Conservation (phyloP, 768 basidiomycete species). For the Trametes villosa region DNA sequence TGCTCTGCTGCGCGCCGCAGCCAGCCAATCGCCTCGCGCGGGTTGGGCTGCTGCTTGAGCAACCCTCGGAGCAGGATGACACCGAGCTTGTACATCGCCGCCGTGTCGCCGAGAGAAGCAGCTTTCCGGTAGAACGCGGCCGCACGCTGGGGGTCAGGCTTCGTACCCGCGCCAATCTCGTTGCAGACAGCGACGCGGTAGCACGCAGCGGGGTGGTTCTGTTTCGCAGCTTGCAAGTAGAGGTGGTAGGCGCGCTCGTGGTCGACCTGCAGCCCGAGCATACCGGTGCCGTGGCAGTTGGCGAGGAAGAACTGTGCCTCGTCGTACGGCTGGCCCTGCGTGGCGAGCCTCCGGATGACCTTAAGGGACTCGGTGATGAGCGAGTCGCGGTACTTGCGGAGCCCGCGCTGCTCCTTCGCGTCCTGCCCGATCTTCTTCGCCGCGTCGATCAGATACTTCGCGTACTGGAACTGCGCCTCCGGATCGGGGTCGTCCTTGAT, state of each 20-base stretch:
- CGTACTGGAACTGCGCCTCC: slow-evolving; percentile 95
- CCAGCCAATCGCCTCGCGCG: slow-evolving; percentile 93
- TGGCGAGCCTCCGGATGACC: slow-evolving; percentile 89
- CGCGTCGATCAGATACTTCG: slow-evolving; percentile 99
- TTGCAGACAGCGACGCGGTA: slow-evolving; percentile 99
- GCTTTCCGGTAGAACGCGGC: slow-evolving; percentile 97
- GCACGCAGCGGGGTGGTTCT: slow-evolving; percentile 92
- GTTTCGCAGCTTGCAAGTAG: slow-evolving; percentile 95
- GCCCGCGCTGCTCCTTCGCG: slow-evolving; percentile 77
- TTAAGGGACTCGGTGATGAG: slow-evolving; percentile 90
- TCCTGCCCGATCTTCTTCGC: slow-evolving; percentile 86
- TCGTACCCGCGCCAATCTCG: slow-evolving; percentile 96
- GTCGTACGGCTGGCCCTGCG: slow-evolving; percentile 88
- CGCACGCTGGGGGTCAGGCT: slow-evolving; percentile 84
- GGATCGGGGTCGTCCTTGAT: slow-evolving; percentile 99
- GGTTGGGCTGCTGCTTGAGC: slow-evolving; percentile 82
- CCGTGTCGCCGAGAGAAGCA: slow-evolving; percentile 92
- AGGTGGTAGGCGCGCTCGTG: slow-evolving; percentile 98
- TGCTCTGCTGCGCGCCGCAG: slow-evolving; percentile 93
- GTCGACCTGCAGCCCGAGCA: slow-evolving; percentile 94
- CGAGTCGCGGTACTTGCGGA: slow-evolving; percentile 88
- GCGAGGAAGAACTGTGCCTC: slow-evolving; percentile 99
- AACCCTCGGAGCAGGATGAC: slow-evolving; percentile 90
- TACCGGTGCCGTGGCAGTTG: slow-evolving; percentile 95
- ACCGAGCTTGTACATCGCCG: slow-evolving; percentile 99